Conservation (phyloP, 306 rosid genomes). For the Purshia tridentata region DNA sequence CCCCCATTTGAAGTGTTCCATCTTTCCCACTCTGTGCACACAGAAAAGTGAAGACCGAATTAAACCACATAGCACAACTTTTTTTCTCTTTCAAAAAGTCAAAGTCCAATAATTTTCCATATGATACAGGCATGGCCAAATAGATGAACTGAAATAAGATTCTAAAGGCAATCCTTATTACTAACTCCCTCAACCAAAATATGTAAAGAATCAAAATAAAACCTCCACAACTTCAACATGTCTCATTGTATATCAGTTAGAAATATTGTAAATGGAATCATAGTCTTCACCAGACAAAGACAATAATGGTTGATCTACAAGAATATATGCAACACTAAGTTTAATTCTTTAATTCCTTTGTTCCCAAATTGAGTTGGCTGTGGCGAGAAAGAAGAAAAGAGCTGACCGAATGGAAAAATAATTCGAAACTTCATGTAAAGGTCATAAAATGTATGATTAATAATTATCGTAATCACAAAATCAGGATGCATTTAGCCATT, state of each 20-base stretch:
- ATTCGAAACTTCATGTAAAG: neutral
- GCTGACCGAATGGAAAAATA: neutral
- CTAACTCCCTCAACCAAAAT: neutral
- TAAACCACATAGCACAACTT: neutral
- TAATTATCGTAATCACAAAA: neutral
- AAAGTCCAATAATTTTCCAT: neutral
- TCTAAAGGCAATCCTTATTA: neutral
- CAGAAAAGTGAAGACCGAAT: constrained; percentile 19
- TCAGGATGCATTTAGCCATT: neutral
- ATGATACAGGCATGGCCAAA: neutral
- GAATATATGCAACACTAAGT: neutral
- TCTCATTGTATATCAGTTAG: neutral
- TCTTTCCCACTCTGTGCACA: constrained; percentile 38
- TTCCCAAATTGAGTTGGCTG: neutral
- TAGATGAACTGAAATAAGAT: neutral
- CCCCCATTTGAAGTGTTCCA: constrained; percentile 69
- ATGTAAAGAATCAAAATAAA: neutral
- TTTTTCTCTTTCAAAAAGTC: neutral
- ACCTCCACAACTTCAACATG: constrained; percentile 1
- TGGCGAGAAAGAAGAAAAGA: neutral
- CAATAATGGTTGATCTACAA: neutral
- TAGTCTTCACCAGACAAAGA: neutral
- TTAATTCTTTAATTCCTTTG: neutral
- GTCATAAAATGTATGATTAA: constrained; percentile 1
- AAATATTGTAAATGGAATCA: neutral